These are phyloP conservation scores for Dichotomocladium elegans DNA, from an alignment of 371 early-diverging fungal species.

Conservation along the genomic window DNA sequence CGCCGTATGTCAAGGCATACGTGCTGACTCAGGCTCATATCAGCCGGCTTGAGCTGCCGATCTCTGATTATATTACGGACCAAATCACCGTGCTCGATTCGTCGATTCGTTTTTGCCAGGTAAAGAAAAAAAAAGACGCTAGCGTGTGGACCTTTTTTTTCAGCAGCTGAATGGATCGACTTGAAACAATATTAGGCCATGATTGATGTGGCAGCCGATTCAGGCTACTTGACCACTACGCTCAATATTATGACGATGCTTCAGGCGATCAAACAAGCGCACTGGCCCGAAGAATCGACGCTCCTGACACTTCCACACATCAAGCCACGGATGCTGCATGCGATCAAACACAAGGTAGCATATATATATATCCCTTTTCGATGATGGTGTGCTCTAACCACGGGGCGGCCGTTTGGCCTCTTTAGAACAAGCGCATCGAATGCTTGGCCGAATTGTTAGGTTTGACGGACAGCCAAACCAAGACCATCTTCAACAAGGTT, in stretches of 20 bases:
- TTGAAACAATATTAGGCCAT: constrained; percentile 63
- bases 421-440: constrained; percentile 28
- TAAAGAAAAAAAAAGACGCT: constrained; percentile 13
- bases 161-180: not conserved
- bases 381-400: too few relatives aligned
- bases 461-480: constrained; percentile 46
- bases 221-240: constrained; percentile 60
- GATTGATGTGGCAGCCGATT: constrained; percentile 81
- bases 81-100: constrained; percentile 90
- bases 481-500: constrained; percentile 44
- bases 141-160: too few relatives aligned
- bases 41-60: constrained; percentile 62
- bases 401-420: not conserved
- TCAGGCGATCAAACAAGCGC: constrained; percentile 89
- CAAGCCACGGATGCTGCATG: constrained; percentile 37
- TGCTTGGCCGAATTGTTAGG: constrained; percentile 46
- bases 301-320: constrained; percentile 69
- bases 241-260: constrained; percentile 72
- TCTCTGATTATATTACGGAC: constrained; percentile 91
- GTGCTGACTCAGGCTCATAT: constrained; percentile 88
- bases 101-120: constrained; percentile 81
- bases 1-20: constrained; percentile 87
- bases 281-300: constrained; percentile 72
- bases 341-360: constrained; percentile 32
- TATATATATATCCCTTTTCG: too few relatives aligned